Evolutionary conservation across 805 yeast genomes (phyloP).

Genomic region (Candida vaughaniae): DNA sequence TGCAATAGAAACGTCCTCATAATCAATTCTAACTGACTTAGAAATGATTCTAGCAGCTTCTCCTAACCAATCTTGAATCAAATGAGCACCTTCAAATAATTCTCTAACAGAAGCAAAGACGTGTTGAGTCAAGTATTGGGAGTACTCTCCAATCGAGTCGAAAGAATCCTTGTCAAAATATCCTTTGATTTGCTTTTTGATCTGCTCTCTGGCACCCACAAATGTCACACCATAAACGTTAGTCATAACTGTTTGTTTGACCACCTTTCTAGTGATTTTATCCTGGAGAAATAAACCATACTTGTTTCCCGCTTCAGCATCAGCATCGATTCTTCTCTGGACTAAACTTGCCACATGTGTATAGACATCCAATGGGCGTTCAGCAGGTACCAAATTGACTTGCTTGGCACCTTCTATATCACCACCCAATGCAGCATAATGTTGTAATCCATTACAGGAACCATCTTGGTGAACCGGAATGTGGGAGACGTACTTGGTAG

Average conservation of each 20-base stretch:
- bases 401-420: slow-evolving; percentile 80
- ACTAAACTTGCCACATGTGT: slow-evolving; percentile 68
- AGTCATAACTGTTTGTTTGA: slow-evolving; percentile 97
- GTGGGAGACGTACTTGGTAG: slow-evolving; percentile 62
- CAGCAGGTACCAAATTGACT: slow-evolving; percentile 71
- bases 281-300: slow-evolving; percentile 57
- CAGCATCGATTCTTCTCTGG: slow-evolving; percentile 50
- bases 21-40: slow-evolving; percentile 62
- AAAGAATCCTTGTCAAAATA: slow-evolving; percentile 48
- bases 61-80: slow-evolving; percentile 95
- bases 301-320: slow-evolving; percentile 52
- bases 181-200: slow-evolving; percentile 70
- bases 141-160: slow-evolving; percentile 28
- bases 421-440: slow-evolving; percentile 86
- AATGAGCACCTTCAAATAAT: slow-evolving; percentile 87
- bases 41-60: slow-evolving; percentile 79
- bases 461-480: slow-evolving; percentile 87
- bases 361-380: slow-evolving; percentile 76
- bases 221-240: slow-evolving; percentile 96
- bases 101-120: slow-evolving; percentile 85
- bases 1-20: slow-evolving; percentile 40
- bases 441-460: slow-evolving; percentile 83
- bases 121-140: slow-evolving; percentile 66
- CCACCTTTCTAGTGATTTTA: slow-evolving; percentile 78
- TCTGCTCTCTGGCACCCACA: slow-evolving; percentile 89